Evolutionary conservation across 345 rosid genomes (phyloP).

Genomic region (Bruguiera gymnorhiza): DNA sequence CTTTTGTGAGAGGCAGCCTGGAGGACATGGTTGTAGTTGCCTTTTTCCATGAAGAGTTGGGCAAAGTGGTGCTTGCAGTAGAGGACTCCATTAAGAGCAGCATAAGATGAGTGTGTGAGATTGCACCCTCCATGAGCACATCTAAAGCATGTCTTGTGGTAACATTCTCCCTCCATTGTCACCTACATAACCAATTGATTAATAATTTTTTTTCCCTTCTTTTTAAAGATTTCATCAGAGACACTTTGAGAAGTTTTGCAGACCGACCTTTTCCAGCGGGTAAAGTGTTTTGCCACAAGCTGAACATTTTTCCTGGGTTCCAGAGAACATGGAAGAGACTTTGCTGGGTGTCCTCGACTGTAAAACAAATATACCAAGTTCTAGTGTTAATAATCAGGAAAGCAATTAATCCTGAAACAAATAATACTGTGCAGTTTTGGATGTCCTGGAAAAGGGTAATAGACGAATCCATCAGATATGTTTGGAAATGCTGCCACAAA

Average conservation of each 20-base stretch:
- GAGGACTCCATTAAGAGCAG: constrained; percentile 69
- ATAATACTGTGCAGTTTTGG: not conserved
- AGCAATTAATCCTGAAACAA: not conserved
- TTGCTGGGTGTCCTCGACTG: constrained; percentile 75
- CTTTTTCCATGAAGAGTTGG: constrained; percentile 87
- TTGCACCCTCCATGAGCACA: constrained; percentile 80
- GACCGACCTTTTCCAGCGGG: constrained; percentile 74
- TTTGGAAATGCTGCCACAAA: not conserved
- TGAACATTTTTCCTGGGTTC: constrained; percentile 80
- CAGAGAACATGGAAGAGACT: constrained; percentile 67
- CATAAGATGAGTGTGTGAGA: constrained; percentile 67
- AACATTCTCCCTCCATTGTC: constrained; percentile 76
- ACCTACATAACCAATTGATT: constrained; percentile 37
- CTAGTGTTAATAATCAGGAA: not conserved
- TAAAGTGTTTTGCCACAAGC: constrained; percentile 73
- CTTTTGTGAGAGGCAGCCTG: constrained; percentile 64
- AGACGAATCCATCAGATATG: not conserved
- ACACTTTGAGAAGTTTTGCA: not conserved
- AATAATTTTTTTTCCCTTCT: not conserved
- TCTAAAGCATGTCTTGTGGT: constrained; percentile 87
- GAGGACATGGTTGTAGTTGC: constrained; percentile 80
- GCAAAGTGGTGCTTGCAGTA: constrained; percentile 92
- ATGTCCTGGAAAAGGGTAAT: too few relatives aligned
- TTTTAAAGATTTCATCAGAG: not conserved
- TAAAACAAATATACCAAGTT: not conserved